These are phyloP conservation scores for Stagonosporopsis tanaceti DNA, from an alignment of 2,329 filamentous ascomycete species.

Conservation along the genomic window DNA sequence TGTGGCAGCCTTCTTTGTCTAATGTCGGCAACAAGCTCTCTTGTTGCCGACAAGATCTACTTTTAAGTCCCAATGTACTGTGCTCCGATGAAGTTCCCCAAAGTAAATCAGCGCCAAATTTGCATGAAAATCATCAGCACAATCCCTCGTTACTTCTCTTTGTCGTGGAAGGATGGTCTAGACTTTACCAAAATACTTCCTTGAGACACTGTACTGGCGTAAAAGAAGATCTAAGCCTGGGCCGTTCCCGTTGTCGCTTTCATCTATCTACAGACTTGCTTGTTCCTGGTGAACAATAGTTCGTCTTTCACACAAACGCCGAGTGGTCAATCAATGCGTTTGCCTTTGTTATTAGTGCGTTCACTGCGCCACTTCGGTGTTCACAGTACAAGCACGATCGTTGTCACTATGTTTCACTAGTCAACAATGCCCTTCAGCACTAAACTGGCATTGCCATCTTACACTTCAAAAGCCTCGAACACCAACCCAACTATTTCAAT, in stretches of 20 bases:
- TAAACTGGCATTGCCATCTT: neutral
- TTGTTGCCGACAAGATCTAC: neutral
- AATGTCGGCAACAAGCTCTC: neutral
- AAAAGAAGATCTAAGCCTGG: too few species aligned
- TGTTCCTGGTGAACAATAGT: neutral
- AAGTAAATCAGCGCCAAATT: neutral
- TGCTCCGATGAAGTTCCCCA: neutral
- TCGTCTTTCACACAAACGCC: slow-evolving; percentile 1
- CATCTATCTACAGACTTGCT: neutral
- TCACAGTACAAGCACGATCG: neutral
- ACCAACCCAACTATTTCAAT: neutral
- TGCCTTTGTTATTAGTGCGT: neutral
- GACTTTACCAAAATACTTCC: neutral
- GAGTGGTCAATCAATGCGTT: slow-evolving; percentile 4
- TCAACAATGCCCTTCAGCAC: too few species aligned
- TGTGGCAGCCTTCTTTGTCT: slow-evolving; percentile 37
- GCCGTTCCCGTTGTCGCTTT: neutral
- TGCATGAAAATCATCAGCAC: neutral
- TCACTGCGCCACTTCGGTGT: neutral
- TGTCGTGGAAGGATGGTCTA: neutral
- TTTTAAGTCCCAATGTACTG: neutral
- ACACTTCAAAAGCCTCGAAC: neutral
- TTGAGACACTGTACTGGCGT: neutral
- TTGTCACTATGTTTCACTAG: neutral
- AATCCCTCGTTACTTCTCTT: neutral